Evolutionary conservation across 441 rosid genomes (phyloP).

Genomic region (Breynia disticha): DNA sequence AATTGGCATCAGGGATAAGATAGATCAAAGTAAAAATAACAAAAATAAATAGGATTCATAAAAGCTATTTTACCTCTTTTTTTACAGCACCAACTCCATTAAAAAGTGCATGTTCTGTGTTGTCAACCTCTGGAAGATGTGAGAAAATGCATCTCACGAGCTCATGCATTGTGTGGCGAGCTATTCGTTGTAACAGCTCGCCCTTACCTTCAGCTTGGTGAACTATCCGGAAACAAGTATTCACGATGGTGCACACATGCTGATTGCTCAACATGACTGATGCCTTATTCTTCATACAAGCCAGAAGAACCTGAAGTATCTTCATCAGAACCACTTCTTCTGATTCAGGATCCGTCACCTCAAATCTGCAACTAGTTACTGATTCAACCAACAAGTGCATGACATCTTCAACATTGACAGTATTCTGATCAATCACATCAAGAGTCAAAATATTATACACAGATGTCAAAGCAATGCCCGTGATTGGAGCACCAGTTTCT

Average conservation of each 20-base stretch:
- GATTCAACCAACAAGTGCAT: constrained; percentile 80
- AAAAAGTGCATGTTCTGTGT: constrained; percentile 22
- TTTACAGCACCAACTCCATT: too few relatives aligned
- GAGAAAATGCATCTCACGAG: constrained; percentile 76
- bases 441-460: constrained; percentile 75
- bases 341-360: constrained; percentile 86
- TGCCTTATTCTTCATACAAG: constrained; percentile 88
- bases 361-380: constrained; percentile 74
- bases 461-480: constrained; percentile 88
- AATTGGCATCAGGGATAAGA: too few relatives aligned
- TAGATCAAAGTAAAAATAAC: constrained; percentile 5
- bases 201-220: constrained; percentile 82
- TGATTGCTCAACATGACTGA: constrained; percentile 65
- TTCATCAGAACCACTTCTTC: constrained; percentile 96
- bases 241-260: constrained; percentile 75
- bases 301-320: constrained; percentile 90
- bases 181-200: constrained; percentile 81
- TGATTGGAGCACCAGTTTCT: constrained; percentile 92
- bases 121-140: constrained; percentile 48
- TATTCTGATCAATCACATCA: constrained; percentile 54
- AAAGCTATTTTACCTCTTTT: neutral
- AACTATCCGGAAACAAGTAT: constrained; percentile 82
- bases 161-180: constrained; percentile 94
- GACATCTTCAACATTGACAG: constrained; percentile 63
- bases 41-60: too few relatives aligned